Conservation (phyloP, 495 filamentous ascomycete genomes). For the Penicillium egyptiacum region DNA sequence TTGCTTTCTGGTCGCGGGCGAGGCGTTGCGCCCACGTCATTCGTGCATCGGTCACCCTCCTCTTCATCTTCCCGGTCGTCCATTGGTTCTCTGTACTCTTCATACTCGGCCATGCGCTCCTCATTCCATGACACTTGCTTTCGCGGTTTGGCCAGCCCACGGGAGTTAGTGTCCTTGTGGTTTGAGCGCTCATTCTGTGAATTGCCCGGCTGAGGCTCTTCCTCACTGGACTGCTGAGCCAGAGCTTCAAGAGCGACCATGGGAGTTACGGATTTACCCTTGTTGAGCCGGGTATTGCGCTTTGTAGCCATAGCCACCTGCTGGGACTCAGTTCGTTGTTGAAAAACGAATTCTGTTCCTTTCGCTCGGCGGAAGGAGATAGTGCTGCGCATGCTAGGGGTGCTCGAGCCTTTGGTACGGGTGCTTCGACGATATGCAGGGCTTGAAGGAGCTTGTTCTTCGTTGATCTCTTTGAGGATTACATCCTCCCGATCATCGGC, state of each 20-base stretch:
- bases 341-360: constrained; percentile 54
- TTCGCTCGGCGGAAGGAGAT: constrained; percentile 58
- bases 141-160: constrained; percentile 11
- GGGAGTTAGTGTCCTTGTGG: constrained; percentile 4
- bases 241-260: constrained; percentile 47
- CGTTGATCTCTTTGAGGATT: constrained; percentile 21
- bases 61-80: constrained; percentile 17
- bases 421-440: constrained; percentile 45
- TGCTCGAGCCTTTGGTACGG: constrained; percentile 33
- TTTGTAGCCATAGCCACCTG: constrained; percentile 54
- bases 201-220: neutral
- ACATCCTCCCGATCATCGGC: constrained; percentile 20
- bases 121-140: constrained; percentile 50
- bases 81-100: constrained; percentile 23
- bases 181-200: constrained; percentile 11
- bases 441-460: constrained; percentile 29
- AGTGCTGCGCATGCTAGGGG: constrained; percentile 42
- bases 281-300: constrained; percentile 59
- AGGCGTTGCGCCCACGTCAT: constrained; percentile 18
- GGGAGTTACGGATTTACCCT: constrained; percentile 52
- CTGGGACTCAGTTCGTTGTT: constrained; percentile 58
- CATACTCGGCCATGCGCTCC: constrained; percentile 39
- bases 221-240: constrained; percentile 21
- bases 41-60: constrained; percentile 13
- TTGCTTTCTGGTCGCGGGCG: constrained; percentile 16